Percentiles rank a stretch among this genome's conserved stretches.
These are phyloP conservation scores for Aspergillus neoniger DNA, from an alignment of 2,329 filamentous ascomycete genomes.

Conservation along the genomic window DNA sequence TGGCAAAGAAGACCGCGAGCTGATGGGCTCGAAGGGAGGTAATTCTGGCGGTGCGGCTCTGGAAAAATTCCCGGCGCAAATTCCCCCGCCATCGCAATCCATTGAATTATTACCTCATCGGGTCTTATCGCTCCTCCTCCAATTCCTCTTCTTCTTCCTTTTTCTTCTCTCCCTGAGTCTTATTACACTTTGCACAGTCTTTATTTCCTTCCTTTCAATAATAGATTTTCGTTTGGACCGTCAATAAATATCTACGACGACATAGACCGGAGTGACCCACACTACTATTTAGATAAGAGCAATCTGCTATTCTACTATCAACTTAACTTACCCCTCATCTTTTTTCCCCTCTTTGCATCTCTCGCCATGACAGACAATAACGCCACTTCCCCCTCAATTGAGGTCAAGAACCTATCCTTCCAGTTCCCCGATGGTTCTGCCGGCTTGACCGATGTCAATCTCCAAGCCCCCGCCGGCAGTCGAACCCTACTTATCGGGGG, in stretches of 20 bases:
- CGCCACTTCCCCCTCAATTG: conserved; percentile 58
- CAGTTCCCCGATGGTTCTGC: conserved; percentile 80
- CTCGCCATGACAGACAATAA: conserved; percentile 23
- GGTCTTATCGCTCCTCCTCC: not conserved
- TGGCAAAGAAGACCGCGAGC: not conserved
- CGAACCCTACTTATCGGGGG: conserved; percentile 89
- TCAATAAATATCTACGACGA: too few species aligned
- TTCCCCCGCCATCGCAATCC: not conserved
- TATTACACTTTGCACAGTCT: not conserved
- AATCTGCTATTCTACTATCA: not conserved
- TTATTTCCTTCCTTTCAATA: too few species aligned
- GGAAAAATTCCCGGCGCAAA: not conserved
- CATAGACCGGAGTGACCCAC: not conserved
- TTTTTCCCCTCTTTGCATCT: not conserved
- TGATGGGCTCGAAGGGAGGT: not conserved
- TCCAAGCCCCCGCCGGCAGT: conserved; percentile 77
- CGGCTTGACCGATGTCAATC: conserved; percentile 72
- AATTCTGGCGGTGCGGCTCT: not conserved
- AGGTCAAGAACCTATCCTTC: conserved; percentile 78
- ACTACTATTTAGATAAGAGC: not conserved
- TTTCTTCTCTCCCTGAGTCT: not conserved
- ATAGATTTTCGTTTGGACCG: too few species aligned
- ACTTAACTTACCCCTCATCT: not conserved
- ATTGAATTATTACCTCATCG: conserved; percentile 4
- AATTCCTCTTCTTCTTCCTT: not conserved